A percentile compares a stretch with the other conserved stretches of the same genome.
These are phyloP conservation scores for Diaporthe aspalathi DNA, from an alignment of 2,329 filamentous ascomycete species.

Conservation along the genomic window DNA sequence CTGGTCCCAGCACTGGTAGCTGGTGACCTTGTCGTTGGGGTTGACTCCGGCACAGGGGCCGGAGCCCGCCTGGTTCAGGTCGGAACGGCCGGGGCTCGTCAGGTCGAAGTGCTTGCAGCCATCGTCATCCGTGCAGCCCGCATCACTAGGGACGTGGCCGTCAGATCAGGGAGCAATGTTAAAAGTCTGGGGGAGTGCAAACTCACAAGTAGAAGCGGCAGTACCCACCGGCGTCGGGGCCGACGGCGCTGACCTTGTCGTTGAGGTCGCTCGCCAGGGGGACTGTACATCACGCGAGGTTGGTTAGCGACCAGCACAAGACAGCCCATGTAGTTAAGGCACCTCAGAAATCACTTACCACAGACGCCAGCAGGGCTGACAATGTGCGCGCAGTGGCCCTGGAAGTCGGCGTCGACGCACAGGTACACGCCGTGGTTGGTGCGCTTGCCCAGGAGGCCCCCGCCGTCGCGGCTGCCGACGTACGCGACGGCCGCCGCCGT, in stretches of 20 bases:
- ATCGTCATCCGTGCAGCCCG: background rate
- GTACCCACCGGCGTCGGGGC: background rate
- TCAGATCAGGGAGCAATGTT: background rate
- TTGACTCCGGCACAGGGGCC: background rate
- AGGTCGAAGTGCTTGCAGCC: conserved; percentile 4
- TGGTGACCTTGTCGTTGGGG: background rate
- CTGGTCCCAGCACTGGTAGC: background rate
- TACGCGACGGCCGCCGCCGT: background rate
- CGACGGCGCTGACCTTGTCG: conserved; percentile 1
- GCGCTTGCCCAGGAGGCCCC: background rate
- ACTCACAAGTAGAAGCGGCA: background rate
- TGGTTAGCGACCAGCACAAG: background rate
- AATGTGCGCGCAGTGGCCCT: background rate
- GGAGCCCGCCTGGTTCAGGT: background rate
- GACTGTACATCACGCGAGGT: background rate
- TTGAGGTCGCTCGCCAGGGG: background rate
- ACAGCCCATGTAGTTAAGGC: background rate
- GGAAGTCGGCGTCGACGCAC: background rate
- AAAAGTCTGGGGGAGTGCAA: too few species aligned
- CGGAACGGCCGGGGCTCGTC: background rate
- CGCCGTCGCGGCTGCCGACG: background rate
- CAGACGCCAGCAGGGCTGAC: background rate
- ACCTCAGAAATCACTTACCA: background rate
- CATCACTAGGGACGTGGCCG: background rate
- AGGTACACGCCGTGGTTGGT: background rate